Evolutionary conservation across 805 yeast genomes (phyloP).

Genomic region (Myxozyma melibiosi): DNA sequence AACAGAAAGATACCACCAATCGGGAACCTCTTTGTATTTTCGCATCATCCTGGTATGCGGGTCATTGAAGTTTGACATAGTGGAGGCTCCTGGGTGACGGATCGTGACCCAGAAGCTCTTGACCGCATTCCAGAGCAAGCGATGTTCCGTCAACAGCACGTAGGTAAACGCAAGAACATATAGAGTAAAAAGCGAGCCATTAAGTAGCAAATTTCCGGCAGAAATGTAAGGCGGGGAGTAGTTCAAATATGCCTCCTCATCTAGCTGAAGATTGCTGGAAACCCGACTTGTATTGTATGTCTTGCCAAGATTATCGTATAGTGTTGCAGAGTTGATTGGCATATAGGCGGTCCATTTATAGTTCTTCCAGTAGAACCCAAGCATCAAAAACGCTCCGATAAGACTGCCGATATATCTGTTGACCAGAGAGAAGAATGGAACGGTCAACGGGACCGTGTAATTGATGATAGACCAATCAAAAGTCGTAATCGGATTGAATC

Average conservation of each 20-base stretch:
- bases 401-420: conserved; percentile 40
- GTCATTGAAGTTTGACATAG: conserved; percentile 11
- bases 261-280: conserved; percentile 51
- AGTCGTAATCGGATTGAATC: conserved; percentile 61
- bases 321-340: conserved; percentile 51
- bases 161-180: conserved; percentile 61
- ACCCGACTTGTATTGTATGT: conserved; percentile 53
- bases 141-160: conserved; percentile 23
- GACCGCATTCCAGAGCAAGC: conserved; percentile 1
- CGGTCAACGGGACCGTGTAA: conserved; percentile 55
- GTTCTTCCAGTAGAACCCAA: conserved; percentile 46
- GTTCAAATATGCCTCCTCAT: conserved; percentile 50
- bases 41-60: conserved; percentile 53
- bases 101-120: conserved; percentile 4
- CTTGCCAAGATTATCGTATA: conserved; percentile 56
- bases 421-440: conserved; percentile 61
- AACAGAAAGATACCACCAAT: conserved; percentile 51
- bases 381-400: conserved; percentile 37
- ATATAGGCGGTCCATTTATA: conserved; percentile 45
- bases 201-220: conserved; percentile 61
- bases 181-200: conserved; percentile 59
- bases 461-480: conserved; percentile 62
- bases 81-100: not conserved
- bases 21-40: conserved; percentile 59
- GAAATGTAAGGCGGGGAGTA: conserved; percentile 69